These are phyloP conservation scores for Sarocladium brachiariae DNA, from an alignment of 2,329 filamentous ascomycete species.

Conservation along the genomic window DNA sequence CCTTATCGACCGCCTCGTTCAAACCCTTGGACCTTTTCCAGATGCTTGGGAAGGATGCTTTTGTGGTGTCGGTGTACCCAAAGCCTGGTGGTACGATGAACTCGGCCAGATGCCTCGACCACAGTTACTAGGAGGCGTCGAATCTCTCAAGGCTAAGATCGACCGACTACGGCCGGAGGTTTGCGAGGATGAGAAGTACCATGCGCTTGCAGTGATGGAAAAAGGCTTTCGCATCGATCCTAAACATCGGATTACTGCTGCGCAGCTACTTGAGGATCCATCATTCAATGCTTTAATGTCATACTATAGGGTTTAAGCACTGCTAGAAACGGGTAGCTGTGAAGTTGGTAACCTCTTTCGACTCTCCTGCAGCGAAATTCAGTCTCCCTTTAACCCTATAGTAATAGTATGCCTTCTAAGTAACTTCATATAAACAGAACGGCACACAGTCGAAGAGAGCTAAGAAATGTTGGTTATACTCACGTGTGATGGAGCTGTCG, in stretches of 20 bases:
- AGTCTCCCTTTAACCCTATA: too few relatives aligned
- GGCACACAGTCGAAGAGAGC: too few relatives aligned
- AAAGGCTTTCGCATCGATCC: background rate
- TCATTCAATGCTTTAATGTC: background rate
- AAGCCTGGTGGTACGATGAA: background rate
- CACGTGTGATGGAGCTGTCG: too few relatives aligned
- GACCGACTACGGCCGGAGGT: background rate
- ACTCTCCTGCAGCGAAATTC: too few relatives aligned
- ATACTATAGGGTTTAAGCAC: background rate
- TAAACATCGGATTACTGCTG: background rate
- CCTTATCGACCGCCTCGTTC: background rate
- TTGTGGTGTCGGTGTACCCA: background rate
- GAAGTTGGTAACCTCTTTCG: too few relatives aligned
- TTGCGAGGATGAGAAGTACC: background rate
- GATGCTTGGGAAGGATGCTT: background rate
- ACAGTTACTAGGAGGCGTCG: background rate
- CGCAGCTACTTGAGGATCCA: background rate
- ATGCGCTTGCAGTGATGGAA: background rate
- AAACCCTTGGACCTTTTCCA: background rate
- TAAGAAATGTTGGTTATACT: too few relatives aligned
- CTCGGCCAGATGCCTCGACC: background rate
- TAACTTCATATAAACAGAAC: too few relatives aligned
- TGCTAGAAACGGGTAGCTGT: too few relatives aligned
- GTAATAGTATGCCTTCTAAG: too few relatives aligned
- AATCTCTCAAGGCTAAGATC: background rate